Evolutionary conservation across 352 stramenopile species (phyloP), one percentile per base, ranked within the genome.

Genomic region (Phytopythium montanum): DNA sequence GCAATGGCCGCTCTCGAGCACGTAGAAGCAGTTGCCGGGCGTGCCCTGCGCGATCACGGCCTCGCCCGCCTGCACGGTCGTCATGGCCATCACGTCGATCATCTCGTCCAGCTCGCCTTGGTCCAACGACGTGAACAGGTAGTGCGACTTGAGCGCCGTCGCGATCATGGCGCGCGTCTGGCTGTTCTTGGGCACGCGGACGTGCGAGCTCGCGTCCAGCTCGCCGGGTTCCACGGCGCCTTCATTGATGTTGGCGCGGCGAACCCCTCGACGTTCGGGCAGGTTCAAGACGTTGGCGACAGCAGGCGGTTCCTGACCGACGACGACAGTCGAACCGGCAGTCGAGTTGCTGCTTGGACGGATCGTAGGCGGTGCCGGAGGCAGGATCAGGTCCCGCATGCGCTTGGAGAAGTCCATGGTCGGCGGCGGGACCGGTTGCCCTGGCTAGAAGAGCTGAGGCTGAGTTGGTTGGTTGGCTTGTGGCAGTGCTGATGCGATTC

Each of bases 21-120:
- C 87, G 72, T 97, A 98, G 62, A 98, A 98, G 54, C 76, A 94
- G 67, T 97, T 93, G 60, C 89, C 92, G 18, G 81, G 54, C 9
- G 87, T 83, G 54, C 95, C 95, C 65, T 96, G 85, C 18, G 72
- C 66, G 56, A 94, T 95, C 7, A 94, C 75, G n/a, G 81, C 61
- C 26, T 90, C 80, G 7, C 76, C 76, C 0, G 67, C 64, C 50
- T 88, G 77, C 25, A 87, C 69, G 19, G 77, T 87, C 45, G 86
- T 75, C 76, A 88, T 90, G 46, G 77, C 70, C 84, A 94, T 94
- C 36, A 91, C 77, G 50, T 90, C 76, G 45, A 94, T 88, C 78
- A 94, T 94, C 65, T 92, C 84, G 59, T 89, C 76, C 29, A 94
- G 68, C 59, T 92, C 84, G 23, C 64, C 65, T 33, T 90, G 74